These are phyloP conservation scores for Metschnikowia kofuensis DNA, from an alignment of 805 yeast species.

Conservation along the genomic window DNA sequence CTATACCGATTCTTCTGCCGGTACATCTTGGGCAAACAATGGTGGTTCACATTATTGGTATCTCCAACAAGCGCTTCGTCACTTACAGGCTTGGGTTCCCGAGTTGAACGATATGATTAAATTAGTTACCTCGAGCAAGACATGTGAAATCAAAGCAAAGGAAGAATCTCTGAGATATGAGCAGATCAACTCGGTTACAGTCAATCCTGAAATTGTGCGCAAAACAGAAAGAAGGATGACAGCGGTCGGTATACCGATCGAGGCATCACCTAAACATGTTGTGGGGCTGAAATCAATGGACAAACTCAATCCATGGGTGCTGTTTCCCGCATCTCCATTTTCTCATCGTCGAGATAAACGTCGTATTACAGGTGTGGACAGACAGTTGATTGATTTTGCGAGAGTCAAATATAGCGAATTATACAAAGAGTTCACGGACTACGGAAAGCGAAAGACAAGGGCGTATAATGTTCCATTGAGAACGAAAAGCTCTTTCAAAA, in stretches of 20 bases:
- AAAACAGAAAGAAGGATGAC: slow-evolving; percentile 10
- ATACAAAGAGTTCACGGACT: slow-evolving; percentile 6
- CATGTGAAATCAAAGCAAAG: not conserved
- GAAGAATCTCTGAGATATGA: too few relatives aligned
- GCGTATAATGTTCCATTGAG: slow-evolving; percentile 4
- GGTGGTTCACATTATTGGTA: slow-evolving; percentile 32
- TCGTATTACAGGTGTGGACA: slow-evolving; percentile 22
- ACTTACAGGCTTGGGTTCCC: slow-evolving; percentile 33
- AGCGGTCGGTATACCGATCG: slow-evolving; percentile 3
- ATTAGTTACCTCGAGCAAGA: not conserved
- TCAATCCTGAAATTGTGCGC: slow-evolving; percentile 3
- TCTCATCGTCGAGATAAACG: slow-evolving; percentile 25
- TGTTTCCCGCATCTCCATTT: slow-evolving; percentile 30
- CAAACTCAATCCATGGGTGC: slow-evolving; percentile 27
- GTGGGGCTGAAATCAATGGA: slow-evolving; percentile 1
- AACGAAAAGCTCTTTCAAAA: slow-evolving; percentile 5
- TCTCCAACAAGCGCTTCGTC: slow-evolving; percentile 28
- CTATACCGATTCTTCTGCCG: slow-evolving; percentile 24
- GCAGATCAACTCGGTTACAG: too few relatives aligned
- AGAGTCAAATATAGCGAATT: slow-evolving; percentile 23
- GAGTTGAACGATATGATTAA: slow-evolving; percentile 21
- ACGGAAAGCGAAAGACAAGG: slow-evolving; percentile 12
- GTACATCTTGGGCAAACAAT: slow-evolving; percentile 23
- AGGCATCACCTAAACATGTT: slow-evolving; percentile 14
- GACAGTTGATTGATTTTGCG: slow-evolving; percentile 31